These are phyloP conservation scores for Volvox reticuliferus DNA, from an alignment of 139 green algal genomes.

Conservation along the genomic window DNA sequence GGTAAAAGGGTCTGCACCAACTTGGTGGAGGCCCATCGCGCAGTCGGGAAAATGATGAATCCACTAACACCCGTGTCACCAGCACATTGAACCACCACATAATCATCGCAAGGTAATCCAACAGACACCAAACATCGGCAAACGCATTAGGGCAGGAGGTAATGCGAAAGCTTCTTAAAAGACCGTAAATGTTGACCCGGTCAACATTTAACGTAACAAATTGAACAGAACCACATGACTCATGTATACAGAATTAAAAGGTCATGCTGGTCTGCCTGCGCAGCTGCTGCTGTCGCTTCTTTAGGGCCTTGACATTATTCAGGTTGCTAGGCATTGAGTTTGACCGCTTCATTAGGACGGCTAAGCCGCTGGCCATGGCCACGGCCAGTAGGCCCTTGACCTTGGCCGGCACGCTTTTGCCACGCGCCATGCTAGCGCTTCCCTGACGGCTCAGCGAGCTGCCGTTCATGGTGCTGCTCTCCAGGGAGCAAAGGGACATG, in stretches of 20 bases:
- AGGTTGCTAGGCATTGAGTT: constrained; percentile 19
- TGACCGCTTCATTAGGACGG: constrained; percentile 47
- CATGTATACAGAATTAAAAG: neutral
- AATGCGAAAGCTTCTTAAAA: no score
- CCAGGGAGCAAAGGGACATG: constrained; percentile 36
- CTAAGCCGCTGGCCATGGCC: constrained; percentile 60
- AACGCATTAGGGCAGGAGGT: no score
- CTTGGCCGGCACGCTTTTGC: neutral
- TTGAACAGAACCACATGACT: no score
- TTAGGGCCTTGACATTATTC: constrained; percentile 28
- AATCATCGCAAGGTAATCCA: no score
- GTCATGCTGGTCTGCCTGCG: constrained; percentile 8
- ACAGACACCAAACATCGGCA: no score
- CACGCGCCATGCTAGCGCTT: neutral
- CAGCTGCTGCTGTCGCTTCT: constrained; percentile 19
- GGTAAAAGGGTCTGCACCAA: neutral
- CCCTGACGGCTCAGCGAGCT: constrained; percentile 2
- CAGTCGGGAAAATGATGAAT: no score
- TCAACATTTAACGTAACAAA: no score
- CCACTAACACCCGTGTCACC: no score
- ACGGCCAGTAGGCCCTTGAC: constrained; percentile 53
- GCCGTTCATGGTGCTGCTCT: constrained; percentile 24
- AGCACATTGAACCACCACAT: no score
- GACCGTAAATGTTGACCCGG: no score
- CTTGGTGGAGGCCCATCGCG: neutral